Evolutionary conservation across 2,329 filamentous ascomycete species (phyloP), one percentile per base, ranked within the genome.

Genomic region (Escovopsis sp.): DNA sequence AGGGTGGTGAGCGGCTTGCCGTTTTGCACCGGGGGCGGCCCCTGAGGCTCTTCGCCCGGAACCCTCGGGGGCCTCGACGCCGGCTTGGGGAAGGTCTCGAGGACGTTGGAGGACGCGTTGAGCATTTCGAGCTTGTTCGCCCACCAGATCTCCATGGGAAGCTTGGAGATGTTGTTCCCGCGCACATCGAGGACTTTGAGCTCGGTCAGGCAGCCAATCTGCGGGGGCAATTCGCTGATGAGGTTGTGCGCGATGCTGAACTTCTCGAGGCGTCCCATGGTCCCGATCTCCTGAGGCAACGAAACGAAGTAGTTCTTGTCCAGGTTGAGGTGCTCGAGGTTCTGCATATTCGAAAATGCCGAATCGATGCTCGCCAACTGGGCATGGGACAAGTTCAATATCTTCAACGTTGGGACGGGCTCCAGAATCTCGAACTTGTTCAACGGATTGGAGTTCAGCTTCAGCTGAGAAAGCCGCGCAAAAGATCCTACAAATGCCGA

Each of bases 261-360:
- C 59, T 94, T 81, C 55, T 96, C 88, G 27, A 98, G 67, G 50
- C 78, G 84, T 48, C 76, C 77, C 36, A 98, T 66, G 47, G 81
- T 84, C 13, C 89, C 88, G 45, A 98, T 84, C 46, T 93, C 81
- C 42, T 76, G 72, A 0, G 89, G 91, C 20, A 98, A 66, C 1
- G 85, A 89, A 1, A 91, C 87, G 52, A 98, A 93, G 57, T 95
- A 93, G 54, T 98, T 98, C 57, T 85, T 88, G 62, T 95, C 89
- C 41, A 98, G 70, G 14, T 89, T 81, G 16, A 98, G 71, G 52
- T 88, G 87, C 44, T 89, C 85, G 36, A 98, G 62, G 51, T 87
- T 91, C 8, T 83, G 74, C 64, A 96, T 79, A 55, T 89, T 87
- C 50, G 82, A 79, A 56, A 94, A 96, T 12, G 89, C 74, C 37